Conservation (phyloP, 192 early-diverging fungal genomes). For the Coemansia sp. region DNA sequence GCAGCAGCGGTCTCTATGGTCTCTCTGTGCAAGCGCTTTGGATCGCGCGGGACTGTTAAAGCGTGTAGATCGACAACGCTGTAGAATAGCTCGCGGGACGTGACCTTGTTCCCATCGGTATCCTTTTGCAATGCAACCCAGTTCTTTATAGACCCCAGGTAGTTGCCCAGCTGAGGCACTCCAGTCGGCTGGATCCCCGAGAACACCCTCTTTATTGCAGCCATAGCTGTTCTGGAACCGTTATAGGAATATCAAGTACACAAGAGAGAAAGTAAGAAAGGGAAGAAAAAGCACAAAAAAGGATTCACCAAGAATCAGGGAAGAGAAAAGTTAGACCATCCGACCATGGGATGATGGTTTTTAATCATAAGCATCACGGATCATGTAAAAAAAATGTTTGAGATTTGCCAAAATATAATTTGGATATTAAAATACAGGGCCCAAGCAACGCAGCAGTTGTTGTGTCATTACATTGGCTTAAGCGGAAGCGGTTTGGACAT, state of each 20-base stretch:
- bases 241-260: background rate
- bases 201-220: slow-evolving; percentile 48
- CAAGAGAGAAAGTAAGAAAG: background rate
- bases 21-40: slow-evolving; percentile 60
- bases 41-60: slow-evolving; percentile 74
- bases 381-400: too few species aligned
- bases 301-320: background rate
- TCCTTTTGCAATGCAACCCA: slow-evolving; percentile 77
- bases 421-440: slow-evolving; percentile 8
- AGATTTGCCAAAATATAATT: background rate
- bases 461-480: slow-evolving; percentile 6
- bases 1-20: slow-evolving; percentile 72
- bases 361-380: too few species aligned
- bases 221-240: background rate
- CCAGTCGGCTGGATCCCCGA: slow-evolving; percentile 96
- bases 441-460: too few species aligned
- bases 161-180: slow-evolving; percentile 90
- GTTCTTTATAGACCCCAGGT: slow-evolving; percentile 83
- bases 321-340: background rate
- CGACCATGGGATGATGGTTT: too few species aligned
- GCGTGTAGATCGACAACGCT: slow-evolving; percentile 91
- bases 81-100: slow-evolving; percentile 59
- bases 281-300: background rate
- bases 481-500: slow-evolving; percentile 27
- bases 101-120: slow-evolving; percentile 15